Evolutionary conservation across 2,329 filamentous ascomycete species (phyloP), one percentile per base, ranked within the genome.

Genomic region (Trichoderma guizhouense): DNA sequence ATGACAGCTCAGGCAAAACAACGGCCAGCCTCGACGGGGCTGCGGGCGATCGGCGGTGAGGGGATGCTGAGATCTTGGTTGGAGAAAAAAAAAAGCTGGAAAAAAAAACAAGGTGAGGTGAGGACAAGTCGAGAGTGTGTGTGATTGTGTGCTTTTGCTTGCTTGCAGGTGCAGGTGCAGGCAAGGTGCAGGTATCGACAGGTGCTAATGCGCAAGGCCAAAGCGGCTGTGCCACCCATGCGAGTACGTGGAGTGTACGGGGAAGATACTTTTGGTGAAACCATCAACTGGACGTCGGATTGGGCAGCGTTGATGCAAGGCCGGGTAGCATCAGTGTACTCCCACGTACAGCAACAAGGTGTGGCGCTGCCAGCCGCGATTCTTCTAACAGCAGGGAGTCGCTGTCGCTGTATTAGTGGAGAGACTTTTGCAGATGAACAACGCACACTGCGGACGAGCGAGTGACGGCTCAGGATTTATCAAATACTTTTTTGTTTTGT

Each of bases 11-110:
- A 36, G 64, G 47, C 64, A 28, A 47, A 55, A n/a, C 47, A 39
- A 68, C 60, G 15, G 36, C 24, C 58, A 51, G 58, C 66, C 58
- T 57, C 36, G 69, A 73, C 68, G 72, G 62, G 72, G n/a, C 47
- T 70, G 69, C 68, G 72, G 57, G 68, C 53, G 72, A 73, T 73
- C 72, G 62, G 69, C 72, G 72, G 72, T 73, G 72, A 73, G 68
- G 62, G 63, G 72, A 62, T 39, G 32, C 67, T 65, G 32, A 51
- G 69, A 66, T 72, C 70, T 57, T 63, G 30, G 63, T 69, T 68
- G 70, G 70, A 67, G 70, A 68, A 68, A 28, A 58, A 24, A 28
- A 57, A 55, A 26, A 26, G 60, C 32, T 15, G 21, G 15, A 34
- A 53, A 24, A 34, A 43, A 65, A 34, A 55, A 28, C 14, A 30